Evolutionary conservation across 179 eudicot genomes (phyloP).

Genomic region (Patellifolia procumbens): DNA sequence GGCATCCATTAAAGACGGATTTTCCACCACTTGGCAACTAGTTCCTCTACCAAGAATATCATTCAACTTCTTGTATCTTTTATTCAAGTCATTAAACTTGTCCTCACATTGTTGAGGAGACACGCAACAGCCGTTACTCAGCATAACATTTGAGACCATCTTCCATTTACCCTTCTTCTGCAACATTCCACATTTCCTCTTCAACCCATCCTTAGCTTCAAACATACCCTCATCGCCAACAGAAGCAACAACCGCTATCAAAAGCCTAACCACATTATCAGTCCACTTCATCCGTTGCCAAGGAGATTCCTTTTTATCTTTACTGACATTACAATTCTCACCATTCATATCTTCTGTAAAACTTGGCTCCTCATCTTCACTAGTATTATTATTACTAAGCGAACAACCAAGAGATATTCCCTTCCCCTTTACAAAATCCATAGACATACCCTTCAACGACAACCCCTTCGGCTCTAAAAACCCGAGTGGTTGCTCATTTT

Average conservation of each 20-base stretch:
- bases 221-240: slow-evolving; percentile 65
- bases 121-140: slow-evolving; percentile 52
- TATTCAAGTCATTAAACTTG: slow-evolving; percentile 79
- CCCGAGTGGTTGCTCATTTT: slow-evolving; percentile 41
- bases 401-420: slow-evolving; percentile 33
- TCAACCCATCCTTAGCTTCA: slow-evolving; percentile 47
- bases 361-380: slow-evolving; percentile 72
- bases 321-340: slow-evolving; percentile 30
- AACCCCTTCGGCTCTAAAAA: slow-evolving; percentile 37
- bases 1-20: slow-evolving; percentile 57
- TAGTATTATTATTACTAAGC: slow-evolving; percentile 39
- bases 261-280: slow-evolving; percentile 55
- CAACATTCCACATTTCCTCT: slow-evolving; percentile 49
- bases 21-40: slow-evolving; percentile 72
- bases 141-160: slow-evolving; percentile 67
- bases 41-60: slow-evolving; percentile 77
- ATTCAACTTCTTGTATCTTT: slow-evolving; percentile 73
- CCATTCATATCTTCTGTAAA: slow-evolving; percentile 45
- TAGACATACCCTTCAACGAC: slow-evolving; percentile 31
- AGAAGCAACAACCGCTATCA: slow-evolving; percentile 61
- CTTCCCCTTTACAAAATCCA: slow-evolving; percentile 52
- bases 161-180: slow-evolving; percentile 86
- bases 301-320: slow-evolving; percentile 45
- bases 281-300: slow-evolving; percentile 95
- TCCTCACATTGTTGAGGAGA: slow-evolving; percentile 92